These are phyloP conservation scores for Penicillium riverlandense DNA, from an alignment of 495 filamentous ascomycete species.

Conservation along the genomic window DNA sequence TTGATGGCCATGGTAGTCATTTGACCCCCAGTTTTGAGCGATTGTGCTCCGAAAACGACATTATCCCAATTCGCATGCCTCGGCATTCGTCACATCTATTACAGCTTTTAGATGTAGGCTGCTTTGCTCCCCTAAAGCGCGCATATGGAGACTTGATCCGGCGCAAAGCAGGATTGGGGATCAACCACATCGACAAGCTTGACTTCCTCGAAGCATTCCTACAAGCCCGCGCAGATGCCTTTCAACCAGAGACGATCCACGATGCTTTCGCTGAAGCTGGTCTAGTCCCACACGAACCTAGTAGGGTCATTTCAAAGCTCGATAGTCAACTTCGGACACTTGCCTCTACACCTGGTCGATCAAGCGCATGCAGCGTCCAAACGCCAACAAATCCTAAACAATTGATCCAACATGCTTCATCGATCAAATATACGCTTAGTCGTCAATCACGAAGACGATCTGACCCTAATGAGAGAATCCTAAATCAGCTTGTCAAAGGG, in stretches of 20 bases:
- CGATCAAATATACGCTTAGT: neutral
- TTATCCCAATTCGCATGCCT: neutral
- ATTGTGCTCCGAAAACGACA: neutral
- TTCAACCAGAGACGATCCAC: too few species aligned
- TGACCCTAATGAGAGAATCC: neutral
- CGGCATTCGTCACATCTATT: too few species aligned
- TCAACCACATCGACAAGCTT: too few species aligned
- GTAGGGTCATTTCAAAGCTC: slow-evolving; percentile 3
- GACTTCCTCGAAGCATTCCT: too few species aligned
- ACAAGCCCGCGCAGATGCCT: too few species aligned
- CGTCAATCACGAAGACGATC: neutral
- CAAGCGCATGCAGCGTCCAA: neutral
- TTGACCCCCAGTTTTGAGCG: neutral
- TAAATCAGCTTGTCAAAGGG: slow-evolving; percentile 3
- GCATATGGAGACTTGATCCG: too few species aligned
- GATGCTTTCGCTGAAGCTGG: neutral
- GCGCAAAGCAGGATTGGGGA: too few species aligned
- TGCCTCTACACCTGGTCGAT: neutral
- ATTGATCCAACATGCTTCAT: slow-evolving; percentile 1
- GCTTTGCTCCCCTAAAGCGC: too few species aligned
- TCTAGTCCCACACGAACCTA: slow-evolving; percentile 1
- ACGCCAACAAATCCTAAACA: neutral
- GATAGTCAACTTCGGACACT: slow-evolving; percentile 2
- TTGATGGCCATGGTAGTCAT: neutral
- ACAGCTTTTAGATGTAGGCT: too few species aligned